Evolutionary conservation across 331 rosid species (phyloP), one percentile per base, ranked within the genome.

Genomic region (Arachis monticola): DNA sequence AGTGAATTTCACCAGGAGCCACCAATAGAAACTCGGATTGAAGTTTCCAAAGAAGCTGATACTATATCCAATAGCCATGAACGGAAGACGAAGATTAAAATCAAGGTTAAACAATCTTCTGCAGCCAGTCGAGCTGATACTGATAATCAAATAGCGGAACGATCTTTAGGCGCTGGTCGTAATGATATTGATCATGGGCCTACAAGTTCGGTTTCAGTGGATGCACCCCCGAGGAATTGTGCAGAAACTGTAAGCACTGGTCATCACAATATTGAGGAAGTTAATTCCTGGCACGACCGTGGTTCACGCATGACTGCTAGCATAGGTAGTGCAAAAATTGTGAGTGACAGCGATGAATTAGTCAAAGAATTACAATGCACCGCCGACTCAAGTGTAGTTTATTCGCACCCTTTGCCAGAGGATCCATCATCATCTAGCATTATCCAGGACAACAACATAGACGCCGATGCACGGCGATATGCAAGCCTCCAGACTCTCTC

Each of bases 241-340:
- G 67, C 86, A 0, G 96, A 88, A 79, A 77, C 88, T 71, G 47
- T 69, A 66, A 89, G 97, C 71, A 79, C 74, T 30, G 77, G 90
- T 84, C 79, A 83, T 79, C 93, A 83, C 65, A 87, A 90, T 65
- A 64, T 87, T 2, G 97, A 92, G 80, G 99, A 94, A 80, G 93
- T 86, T 10, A 92, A 85, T 80, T 92, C 97, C 58, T 92, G 89
- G 68, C 93, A 87, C 50, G 87, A 81, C 81, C 93, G 1, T 52
- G 93, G 96, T 71, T 94, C 96, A 14, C 93, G 83, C 73, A 77
- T 94, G 97, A 94, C 97, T 75, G 99, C 96, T 73, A 94, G 99
- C 82, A 92, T 90, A 60, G 97, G 96, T 41, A 90, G 99, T 81
- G 99, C 95, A 45, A 94, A 90, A 64, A 62, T 89, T 69, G 69